phyloP scores from a whole-genome alignment of 2,329 filamentous ascomycete species.

The Aspergillus persii region DNA sequence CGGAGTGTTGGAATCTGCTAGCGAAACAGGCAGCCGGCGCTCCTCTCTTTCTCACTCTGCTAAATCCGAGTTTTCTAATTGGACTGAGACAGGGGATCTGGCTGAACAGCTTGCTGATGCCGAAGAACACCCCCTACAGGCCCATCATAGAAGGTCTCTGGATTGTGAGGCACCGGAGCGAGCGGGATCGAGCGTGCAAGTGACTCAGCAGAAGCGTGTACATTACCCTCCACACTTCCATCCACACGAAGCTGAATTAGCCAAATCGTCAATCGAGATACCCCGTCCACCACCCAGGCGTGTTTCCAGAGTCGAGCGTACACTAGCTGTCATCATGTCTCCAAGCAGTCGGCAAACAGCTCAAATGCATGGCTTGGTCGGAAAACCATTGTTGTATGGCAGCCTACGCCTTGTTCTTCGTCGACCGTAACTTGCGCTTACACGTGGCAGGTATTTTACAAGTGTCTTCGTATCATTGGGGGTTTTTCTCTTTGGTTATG shows the following conservation, averaged over 20 bases:
- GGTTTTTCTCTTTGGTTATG: conserved; percentile 65
- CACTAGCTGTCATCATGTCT: conserved; percentile 83
- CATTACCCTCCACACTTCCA: conserved; percentile 59
- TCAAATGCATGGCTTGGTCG: conserved; percentile 86
- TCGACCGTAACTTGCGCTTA: conserved; percentile 20
- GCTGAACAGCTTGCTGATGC: conserved; percentile 84
- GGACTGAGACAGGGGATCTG: conserved; percentile 93
- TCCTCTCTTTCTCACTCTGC: conserved; percentile 54
- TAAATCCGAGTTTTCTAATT: conserved; percentile 72
- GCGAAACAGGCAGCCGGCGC: conserved; percentile 51
- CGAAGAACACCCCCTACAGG: conserved; percentile 71
- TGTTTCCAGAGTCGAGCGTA: conserved; percentile 65
- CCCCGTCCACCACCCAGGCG: conserved; percentile 64
- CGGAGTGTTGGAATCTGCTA: conserved; percentile 41
- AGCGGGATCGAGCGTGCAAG: conserved; percentile 32
- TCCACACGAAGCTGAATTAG: conserved; percentile 33
- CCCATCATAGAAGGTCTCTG: conserved; percentile 64
- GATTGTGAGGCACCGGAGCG: conserved; percentile 58
- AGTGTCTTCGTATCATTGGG: conserved; percentile 70
- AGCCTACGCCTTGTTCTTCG: background rate
- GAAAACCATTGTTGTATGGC: conserved; percentile 85
- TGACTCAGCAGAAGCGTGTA: conserved; percentile 60
- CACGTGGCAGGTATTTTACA: conserved; percentile 74
- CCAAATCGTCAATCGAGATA: conserved; percentile 63
- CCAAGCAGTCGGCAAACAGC: conserved; percentile 64